These are phyloP conservation scores for Penicillium mononematosum DNA, from an alignment of 495 filamentous ascomycete genomes.

Conservation along the genomic window DNA sequence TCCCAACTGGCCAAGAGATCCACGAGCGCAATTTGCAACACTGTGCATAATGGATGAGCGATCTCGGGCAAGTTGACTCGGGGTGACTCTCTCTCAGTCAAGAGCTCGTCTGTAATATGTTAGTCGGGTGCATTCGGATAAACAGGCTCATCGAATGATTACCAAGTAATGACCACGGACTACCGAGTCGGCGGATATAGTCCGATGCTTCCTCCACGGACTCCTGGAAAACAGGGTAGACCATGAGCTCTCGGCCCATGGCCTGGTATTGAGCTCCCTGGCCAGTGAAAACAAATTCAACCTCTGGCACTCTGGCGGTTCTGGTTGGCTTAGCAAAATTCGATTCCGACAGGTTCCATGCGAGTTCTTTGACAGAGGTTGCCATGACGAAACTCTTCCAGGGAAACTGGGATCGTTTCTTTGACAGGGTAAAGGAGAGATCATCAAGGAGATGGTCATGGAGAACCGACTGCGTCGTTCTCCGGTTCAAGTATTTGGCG, in stretches of 20 bases:
- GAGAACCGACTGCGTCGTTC: not conserved
- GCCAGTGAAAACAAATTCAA: conserved; percentile 37
- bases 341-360: conserved; percentile 17
- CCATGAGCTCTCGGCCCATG: conserved; percentile 35
- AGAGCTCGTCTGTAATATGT: conserved; percentile 20
- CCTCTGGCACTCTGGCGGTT: conserved; percentile 9
- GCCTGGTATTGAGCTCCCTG: conserved; percentile 36
- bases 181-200: conserved; percentile 30
- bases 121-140: conserved; percentile 8
- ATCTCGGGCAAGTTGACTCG: conserved; percentile 29
- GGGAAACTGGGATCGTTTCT: conserved; percentile 23
- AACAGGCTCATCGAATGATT: conserved; percentile 20
- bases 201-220: conserved; percentile 26
- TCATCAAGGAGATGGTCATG: conserved; percentile 21
- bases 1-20: conserved; percentile 35
- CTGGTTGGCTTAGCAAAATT: conserved; percentile 22
- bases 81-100: conserved; percentile 18
- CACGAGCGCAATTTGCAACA: conserved; percentile 43
- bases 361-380: conserved; percentile 24
- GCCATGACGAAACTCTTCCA: conserved; percentile 30
- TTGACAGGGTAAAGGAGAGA: conserved; percentile 28
- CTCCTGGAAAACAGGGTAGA: conserved; percentile 28
- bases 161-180: conserved; percentile 33
- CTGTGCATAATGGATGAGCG: conserved; percentile 42
- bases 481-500: conserved; percentile 21